Conservation (phyloP, 495 filamentous ascomycete genomes). For the Bryoglossum gracile region DNA sequence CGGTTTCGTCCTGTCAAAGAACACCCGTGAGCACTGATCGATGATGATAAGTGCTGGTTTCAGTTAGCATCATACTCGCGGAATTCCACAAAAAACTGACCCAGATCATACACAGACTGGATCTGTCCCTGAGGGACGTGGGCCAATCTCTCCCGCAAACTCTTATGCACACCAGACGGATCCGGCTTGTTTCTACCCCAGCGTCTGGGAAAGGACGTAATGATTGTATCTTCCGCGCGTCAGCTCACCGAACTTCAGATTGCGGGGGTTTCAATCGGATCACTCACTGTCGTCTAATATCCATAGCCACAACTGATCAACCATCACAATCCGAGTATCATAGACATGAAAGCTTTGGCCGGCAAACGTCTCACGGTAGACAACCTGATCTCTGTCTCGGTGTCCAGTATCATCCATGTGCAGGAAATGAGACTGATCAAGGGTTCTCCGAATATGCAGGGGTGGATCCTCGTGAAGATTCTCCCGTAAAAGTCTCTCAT, state of each 20-base stretch:
- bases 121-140: constrained; percentile 45
- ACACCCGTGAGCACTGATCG: constrained; percentile 54
- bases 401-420: constrained; percentile 50
- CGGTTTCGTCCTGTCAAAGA: constrained; percentile 53
- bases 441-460: constrained; percentile 59
- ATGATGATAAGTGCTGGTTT: constrained; percentile 55
- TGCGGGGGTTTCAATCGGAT: not conserved
- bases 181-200: constrained; percentile 65
- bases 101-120: constrained; percentile 57
- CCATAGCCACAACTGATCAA: constrained; percentile 73
- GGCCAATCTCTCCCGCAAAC: constrained; percentile 36
- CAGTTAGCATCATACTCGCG: not conserved
- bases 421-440: constrained; percentile 64
- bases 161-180: constrained; percentile 54
- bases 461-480: constrained; percentile 49
- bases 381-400: constrained; percentile 61
- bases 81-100: too few relatives aligned
- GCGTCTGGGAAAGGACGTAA: constrained; percentile 60
- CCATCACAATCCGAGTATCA: constrained; percentile 58
- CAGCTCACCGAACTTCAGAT: not conserved
- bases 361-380: constrained; percentile 44
- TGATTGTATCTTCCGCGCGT: constrained; percentile 40
- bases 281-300: constrained; percentile 46
- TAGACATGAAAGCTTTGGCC: not conserved
- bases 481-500: constrained; percentile 53